Percentiles rank a stretch among this genome's conserved stretches.
phyloP scores from a whole-genome alignment of 2,329 filamentous ascomycete genomes.

The Leptoxyphium fumago region DNA sequence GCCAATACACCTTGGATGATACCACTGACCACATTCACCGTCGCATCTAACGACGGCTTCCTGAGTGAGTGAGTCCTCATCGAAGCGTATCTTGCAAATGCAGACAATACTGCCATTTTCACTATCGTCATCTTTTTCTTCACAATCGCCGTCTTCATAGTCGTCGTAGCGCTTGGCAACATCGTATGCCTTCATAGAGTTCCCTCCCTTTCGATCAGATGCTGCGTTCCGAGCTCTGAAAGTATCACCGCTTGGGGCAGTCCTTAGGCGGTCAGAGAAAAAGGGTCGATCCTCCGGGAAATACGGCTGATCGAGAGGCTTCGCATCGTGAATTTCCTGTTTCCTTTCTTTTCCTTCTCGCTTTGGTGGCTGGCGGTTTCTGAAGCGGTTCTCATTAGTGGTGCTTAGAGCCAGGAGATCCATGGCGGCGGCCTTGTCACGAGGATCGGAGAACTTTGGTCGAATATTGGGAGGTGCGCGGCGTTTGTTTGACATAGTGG shows the following conservation, averaged over 20 bases:
- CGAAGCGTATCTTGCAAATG: neutral
- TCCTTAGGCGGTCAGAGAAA: too few relatives aligned
- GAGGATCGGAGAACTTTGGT: neutral
- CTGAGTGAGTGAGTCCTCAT: neutral
- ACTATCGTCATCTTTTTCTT: neutral
- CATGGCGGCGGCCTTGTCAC: neutral
- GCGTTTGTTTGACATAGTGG: neutral
- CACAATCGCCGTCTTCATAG: neutral
- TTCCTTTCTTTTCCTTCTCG: too few relatives aligned
- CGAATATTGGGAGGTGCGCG: neutral
- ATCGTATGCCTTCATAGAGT: neutral
- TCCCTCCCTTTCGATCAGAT: too few relatives aligned
- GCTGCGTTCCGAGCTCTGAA: too few relatives aligned
- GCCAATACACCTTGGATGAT: neutral
- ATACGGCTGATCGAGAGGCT: too few relatives aligned
- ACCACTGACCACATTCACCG: neutral
- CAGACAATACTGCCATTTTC: neutral
- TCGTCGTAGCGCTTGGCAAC: neutral
- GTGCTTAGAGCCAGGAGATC: neutral
- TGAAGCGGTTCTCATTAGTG: neutral
- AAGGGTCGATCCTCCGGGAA: too few relatives aligned
- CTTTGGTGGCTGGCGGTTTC: too few relatives aligned
- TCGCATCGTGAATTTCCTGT: too few relatives aligned
- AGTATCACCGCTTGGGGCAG: too few relatives aligned
- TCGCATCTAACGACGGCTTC: neutral